Conservation (phyloP, 2,329 filamentous ascomycete species). For the Chrysosporium queenslandicum region DNA sequence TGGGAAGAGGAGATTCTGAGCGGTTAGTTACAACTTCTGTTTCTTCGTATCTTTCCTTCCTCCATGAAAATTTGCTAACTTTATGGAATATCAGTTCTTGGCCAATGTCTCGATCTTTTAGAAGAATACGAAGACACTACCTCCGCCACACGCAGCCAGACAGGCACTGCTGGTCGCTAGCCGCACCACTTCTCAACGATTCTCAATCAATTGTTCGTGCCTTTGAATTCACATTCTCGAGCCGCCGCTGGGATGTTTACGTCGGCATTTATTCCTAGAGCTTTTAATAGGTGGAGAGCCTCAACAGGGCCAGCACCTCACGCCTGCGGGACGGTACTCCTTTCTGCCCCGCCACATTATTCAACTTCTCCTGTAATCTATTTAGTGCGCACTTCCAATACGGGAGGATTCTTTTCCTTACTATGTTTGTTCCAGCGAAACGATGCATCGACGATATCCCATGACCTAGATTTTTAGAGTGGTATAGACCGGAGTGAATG, state of each 20-base stretch:
- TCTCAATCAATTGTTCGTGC: not conserved
- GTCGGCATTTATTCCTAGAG: not conserved
- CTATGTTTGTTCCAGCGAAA: conserved; percentile 9
- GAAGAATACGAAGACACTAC: conserved; percentile 9
- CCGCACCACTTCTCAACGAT: not conserved
- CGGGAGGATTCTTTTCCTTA: conserved; percentile 2
- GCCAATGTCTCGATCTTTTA: conserved; percentile 17
- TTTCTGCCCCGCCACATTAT: not conserved
- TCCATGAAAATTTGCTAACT: not conserved
- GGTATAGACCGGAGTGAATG: conserved; percentile 13
- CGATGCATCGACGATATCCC: conserved; percentile 14
- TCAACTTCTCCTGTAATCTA: conserved; percentile 4
- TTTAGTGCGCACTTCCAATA: not conserved
- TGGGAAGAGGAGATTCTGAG: conserved; percentile 87
- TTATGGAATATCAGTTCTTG: conserved; percentile 11
- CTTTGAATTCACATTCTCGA: not conserved
- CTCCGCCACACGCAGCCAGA: conserved; percentile 6
- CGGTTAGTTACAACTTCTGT: conserved; percentile 46
- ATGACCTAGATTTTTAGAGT: conserved; percentile 16
- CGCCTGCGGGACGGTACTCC: not conserved
- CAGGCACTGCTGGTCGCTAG: conserved; percentile 1
- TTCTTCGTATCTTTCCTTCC: conserved; percentile 1
- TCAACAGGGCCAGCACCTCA: not conserved
- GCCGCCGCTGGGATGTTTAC: not conserved
- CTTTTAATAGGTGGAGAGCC: not conserved